These are phyloP conservation scores for Blastobotrys parvus DNA, from an alignment of 805 yeast genomes.

Conservation along the genomic window DNA sequence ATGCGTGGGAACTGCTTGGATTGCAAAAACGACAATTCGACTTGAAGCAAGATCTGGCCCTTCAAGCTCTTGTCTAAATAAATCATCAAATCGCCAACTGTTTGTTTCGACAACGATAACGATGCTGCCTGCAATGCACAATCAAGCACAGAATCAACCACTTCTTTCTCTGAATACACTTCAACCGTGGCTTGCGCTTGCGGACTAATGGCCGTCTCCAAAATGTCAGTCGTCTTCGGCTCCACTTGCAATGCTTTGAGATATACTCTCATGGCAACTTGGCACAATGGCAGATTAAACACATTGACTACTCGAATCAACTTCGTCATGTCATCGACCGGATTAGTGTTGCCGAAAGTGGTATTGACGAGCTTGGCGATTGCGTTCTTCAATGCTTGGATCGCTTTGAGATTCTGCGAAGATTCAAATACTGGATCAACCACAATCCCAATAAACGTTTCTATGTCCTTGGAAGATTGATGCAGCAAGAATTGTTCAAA, in stretches of 20 bases:
- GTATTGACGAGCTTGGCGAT: not conserved
- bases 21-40: slow-evolving; percentile 15
- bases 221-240: not conserved
- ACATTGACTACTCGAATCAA: slow-evolving; percentile 7
- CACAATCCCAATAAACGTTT: slow-evolving; percentile 5
- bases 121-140: not conserved
- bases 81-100: slow-evolving; percentile 18
- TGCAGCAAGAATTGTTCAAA: slow-evolving; percentile 8
- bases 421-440: slow-evolving; percentile 13
- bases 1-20: slow-evolving; percentile 19
- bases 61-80: slow-evolving; percentile 11
- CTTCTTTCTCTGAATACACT: slow-evolving; percentile 1
- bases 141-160: not conserved
- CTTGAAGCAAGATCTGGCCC: slow-evolving; percentile 11
- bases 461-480: slow-evolving; percentile 5
- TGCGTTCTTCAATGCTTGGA: not conserved
- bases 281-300: slow-evolving; percentile 16
- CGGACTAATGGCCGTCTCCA: not conserved
- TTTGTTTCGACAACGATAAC: not conserved
- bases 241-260: slow-evolving; percentile 3
- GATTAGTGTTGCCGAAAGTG: not conserved
- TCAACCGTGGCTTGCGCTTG: not conserved
- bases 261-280: slow-evolving; percentile 9
- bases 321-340: slow-evolving; percentile 4
- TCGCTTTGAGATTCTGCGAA: not conserved